phyloP scores from a whole-genome alignment of 2,329 filamentous ascomycete species.

The Colletotrichum siamense region DNA sequence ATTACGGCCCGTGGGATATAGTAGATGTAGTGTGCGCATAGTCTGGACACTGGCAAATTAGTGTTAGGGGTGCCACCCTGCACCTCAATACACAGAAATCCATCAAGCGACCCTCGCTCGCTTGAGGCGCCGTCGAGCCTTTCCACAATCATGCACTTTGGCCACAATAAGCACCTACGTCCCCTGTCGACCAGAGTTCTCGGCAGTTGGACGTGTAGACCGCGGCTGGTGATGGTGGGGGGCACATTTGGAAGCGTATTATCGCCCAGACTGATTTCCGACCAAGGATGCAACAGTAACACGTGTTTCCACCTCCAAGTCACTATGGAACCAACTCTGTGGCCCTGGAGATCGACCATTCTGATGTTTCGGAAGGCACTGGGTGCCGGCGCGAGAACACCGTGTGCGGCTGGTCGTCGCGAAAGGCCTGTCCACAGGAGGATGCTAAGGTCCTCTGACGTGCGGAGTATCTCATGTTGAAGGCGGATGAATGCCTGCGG shows the following conservation, averaged over 20 bases:
- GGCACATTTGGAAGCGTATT: not conserved
- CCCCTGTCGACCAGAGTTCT: not conserved
- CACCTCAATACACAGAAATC: not conserved
- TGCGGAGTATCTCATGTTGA: slow-evolving; percentile 15
- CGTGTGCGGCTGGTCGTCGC: not conserved
- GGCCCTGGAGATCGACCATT: not conserved
- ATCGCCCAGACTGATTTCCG: not conserved
- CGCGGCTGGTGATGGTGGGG: not conserved
- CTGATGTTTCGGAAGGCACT: not conserved
- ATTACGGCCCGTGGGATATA: not conserved
- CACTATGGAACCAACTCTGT: not conserved
- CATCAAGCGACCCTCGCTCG: not conserved
- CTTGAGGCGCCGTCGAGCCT: not conserved
- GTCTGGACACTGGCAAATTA: not conserved
- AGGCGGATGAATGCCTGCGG: slow-evolving; percentile 5
- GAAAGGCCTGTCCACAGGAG: not conserved
- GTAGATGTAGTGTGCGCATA: not conserved
- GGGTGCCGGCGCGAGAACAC: not conserved
- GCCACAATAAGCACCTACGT: not conserved
- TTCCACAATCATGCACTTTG: not conserved
- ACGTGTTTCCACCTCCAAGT: not conserved
- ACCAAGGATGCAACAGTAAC: not conserved
- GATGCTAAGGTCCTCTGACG: not conserved
- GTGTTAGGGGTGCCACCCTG: not conserved
- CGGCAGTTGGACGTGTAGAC: not conserved